These are phyloP conservation scores for Solanum chilense DNA, from an alignment of 257 asterid species.

Conservation along the genomic window DNA sequence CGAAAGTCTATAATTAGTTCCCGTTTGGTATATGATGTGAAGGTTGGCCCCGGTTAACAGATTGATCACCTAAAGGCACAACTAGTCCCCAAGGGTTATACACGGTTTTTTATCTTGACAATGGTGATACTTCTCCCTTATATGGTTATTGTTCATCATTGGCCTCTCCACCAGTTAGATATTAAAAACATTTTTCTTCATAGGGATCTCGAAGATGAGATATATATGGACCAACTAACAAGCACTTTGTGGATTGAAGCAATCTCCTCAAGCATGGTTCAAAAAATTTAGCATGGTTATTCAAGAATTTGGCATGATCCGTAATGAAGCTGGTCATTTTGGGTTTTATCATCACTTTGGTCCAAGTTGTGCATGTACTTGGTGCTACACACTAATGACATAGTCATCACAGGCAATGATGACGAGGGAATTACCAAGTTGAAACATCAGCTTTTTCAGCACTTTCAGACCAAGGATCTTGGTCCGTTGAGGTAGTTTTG, in stretches of 20 bases:
- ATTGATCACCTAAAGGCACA: neutral
- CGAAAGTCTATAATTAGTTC: neutral
- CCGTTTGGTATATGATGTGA: neutral
- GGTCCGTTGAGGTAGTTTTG: neutral
- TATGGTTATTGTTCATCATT: neutral
- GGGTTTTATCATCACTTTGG: neutral
- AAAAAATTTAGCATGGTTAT: neutral
- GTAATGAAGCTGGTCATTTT: neutral
- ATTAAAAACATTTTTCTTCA: neutral
- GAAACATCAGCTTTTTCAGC: neutral
- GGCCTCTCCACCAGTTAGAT: neutral
- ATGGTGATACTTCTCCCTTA: neutral
- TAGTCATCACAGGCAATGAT: neutral
- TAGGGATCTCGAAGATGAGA: neutral
- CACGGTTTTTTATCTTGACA: neutral
- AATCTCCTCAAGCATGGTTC: neutral
- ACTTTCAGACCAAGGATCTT: neutral
- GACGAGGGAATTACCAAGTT: neutral
- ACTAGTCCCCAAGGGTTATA: neutral
- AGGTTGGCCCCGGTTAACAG: neutral
- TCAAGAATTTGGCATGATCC: neutral
- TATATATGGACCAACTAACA: neutral
- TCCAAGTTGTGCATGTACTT: neutral
- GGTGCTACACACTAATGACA: neutral
- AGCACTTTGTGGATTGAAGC: neutral